phyloP scores from a whole-genome alignment of 305 asterid species.

The Fraxinus latifolia region DNA sequence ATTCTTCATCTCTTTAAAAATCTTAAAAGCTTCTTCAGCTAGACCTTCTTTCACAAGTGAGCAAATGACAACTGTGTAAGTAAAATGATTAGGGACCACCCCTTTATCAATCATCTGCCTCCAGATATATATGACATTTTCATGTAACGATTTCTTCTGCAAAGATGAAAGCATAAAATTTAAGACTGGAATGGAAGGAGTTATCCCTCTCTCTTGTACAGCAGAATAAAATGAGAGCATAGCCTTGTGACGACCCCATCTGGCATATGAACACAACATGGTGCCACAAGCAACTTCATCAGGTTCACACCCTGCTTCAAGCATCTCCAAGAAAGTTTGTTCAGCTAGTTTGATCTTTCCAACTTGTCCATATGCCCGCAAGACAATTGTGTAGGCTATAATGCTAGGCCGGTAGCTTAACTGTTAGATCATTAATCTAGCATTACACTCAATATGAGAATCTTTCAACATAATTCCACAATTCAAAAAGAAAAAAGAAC shows the following conservation, averaged over 20 bases:
- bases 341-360: conserved; percentile 90
- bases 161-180: conserved; percentile 93
- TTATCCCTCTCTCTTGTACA: conserved; percentile 66
- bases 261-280: conserved; percentile 84
- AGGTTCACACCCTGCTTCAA: conserved; percentile 88
- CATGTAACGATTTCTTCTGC: conserved; percentile 75
- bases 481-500: not conserved
- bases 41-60: conserved; percentile 71
- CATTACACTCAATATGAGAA: conserved; percentile 55
- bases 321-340: conserved; percentile 89
- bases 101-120: conserved; percentile 55
- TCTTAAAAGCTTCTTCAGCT: conserved; percentile 57
- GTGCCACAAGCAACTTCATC: conserved; percentile 98
- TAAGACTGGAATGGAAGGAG: conserved; percentile 59
- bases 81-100: conserved; percentile 68
- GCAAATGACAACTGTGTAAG: conserved; percentile 70
- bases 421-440: conserved; percentile 77
- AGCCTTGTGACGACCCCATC: conserved; percentile 84
- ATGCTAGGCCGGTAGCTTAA: conserved; percentile 89
- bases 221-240: conserved; percentile 91
- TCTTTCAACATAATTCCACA: not conserved
- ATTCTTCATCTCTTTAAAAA: conserved; percentile 66
- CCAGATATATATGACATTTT: conserved; percentile 61
- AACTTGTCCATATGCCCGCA: conserved; percentile 86
- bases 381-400: conserved; percentile 71